phyloP scores from a whole-genome alignment of 2,329 filamentous ascomycete species.

The Fusarium graminum region DNA sequence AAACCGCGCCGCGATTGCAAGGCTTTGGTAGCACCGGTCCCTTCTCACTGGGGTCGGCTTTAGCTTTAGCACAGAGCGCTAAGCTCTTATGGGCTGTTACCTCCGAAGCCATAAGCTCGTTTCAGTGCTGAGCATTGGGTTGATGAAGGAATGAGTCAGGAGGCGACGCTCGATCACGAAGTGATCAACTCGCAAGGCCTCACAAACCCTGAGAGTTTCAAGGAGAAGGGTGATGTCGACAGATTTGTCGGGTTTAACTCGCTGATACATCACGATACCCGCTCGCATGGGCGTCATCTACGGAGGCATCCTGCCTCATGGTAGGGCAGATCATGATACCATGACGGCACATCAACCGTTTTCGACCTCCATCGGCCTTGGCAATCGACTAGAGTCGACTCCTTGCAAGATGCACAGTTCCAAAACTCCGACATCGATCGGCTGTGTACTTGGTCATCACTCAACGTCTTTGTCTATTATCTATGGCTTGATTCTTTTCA shows the following conservation, averaged over 20 bases:
- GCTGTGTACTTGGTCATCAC: background rate
- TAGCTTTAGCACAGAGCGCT: slow-evolving; percentile 29
- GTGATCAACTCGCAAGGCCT: slow-evolving; percentile 12
- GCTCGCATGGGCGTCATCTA: background rate
- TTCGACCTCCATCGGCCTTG: slow-evolving; percentile 32
- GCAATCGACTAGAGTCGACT: slow-evolving; percentile 8
- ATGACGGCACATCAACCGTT: slow-evolving; percentile 13
- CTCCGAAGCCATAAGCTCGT: slow-evolving; percentile 30
- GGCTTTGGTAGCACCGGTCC: background rate
- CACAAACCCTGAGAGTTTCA: slow-evolving; percentile 6
- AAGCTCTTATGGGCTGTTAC: slow-evolving; percentile 28
- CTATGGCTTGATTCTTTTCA: background rate
- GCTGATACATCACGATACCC: background rate
- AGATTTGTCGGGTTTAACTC: slow-evolving; percentile 8
- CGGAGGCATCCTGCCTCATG: background rate
- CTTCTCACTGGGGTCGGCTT: slow-evolving; percentile 13
- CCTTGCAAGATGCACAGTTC: background rate
- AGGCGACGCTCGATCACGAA: slow-evolving; percentile 1
- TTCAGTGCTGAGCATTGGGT: slow-evolving; percentile 19
- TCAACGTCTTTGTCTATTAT: too few relatives aligned
- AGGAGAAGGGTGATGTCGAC: background rate
- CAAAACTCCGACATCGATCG: background rate
- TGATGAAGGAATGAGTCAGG: slow-evolving; percentile 36
- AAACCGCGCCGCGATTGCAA: slow-evolving; percentile 19
- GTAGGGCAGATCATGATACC: slow-evolving; percentile 8